Percentiles rank a stretch among this genome's conserved stretches.
Evolutionary conservation across 2,329 filamentous ascomycete genomes (phyloP).

Genomic region (Coniochaeta sp.): DNA sequence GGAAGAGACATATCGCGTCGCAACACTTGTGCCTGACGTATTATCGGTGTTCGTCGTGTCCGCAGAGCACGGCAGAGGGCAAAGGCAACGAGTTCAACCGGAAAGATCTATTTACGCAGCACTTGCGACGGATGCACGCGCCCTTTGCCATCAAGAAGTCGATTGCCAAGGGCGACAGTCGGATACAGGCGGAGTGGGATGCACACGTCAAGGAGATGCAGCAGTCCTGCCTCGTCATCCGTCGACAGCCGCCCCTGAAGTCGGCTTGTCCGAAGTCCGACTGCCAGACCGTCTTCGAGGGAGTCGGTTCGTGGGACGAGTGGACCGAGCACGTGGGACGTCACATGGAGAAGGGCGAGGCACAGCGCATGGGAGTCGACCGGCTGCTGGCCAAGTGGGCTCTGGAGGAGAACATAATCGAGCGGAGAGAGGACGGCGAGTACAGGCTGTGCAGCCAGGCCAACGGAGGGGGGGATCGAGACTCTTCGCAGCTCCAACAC

Average conservation of each 20-base stretch:
- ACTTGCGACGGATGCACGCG: constrained; percentile 88
- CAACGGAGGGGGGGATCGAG: constrained; percentile 14
- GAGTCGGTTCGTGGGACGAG: constrained; percentile 73
- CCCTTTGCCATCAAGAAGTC: constrained; percentile 57
- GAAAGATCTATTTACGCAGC: constrained; percentile 93
- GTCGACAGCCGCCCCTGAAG: constrained; percentile 61
- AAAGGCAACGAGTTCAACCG: constrained; percentile 75
- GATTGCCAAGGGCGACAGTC: constrained; percentile 49
- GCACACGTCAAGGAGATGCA: constrained; percentile 63
- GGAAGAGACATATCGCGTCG: constrained; percentile 89
- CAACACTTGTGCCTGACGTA: constrained; percentile 72
- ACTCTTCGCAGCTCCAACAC: neutral
- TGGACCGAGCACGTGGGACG: constrained; percentile 88
- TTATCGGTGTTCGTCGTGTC: constrained; percentile 57
- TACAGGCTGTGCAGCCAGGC: constrained; percentile 45
- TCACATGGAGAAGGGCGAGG: constrained; percentile 74
- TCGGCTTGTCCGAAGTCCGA: constrained; percentile 67
- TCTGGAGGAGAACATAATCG: constrained; percentile 56
- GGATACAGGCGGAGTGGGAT: constrained; percentile 56
- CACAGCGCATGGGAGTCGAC: constrained; percentile 49
- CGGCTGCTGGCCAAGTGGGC: constrained; percentile 53
- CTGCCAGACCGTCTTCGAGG: constrained; percentile 65
- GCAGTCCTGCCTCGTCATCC: constrained; percentile 61
- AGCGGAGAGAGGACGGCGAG: constrained; percentile 46
- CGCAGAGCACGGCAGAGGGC: constrained; percentile 43